Evolutionary conservation across 1,284 basidiomycete species (phyloP).

Genomic region (Cryptococcus amylolentus): DNA sequence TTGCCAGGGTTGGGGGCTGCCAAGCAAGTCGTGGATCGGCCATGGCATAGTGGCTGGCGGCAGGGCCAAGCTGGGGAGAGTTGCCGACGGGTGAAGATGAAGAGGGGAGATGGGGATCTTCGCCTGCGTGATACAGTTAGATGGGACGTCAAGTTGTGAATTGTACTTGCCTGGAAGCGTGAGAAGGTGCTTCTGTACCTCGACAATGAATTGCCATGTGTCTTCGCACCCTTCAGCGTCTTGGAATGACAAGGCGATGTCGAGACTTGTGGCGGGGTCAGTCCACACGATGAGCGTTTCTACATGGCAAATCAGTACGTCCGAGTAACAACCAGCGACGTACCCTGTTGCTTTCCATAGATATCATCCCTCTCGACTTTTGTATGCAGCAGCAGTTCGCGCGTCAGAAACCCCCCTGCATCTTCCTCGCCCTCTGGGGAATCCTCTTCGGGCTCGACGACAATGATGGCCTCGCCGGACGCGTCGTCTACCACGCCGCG

Average conservation of each 20-base stretch:
- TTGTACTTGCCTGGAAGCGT: slow-evolving; percentile 30
- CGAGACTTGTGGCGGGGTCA: slow-evolving; percentile 78
- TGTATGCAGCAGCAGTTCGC: slow-evolving; percentile 41
- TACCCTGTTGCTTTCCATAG: slow-evolving; percentile 89
- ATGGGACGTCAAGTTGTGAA: not conserved
- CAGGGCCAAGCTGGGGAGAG: slow-evolving; percentile 31
- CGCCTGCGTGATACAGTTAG: slow-evolving; percentile 15
- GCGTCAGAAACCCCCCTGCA: slow-evolving; percentile 44
- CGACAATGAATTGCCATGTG: slow-evolving; percentile 94
- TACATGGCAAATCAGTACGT: slow-evolving; percentile 37
- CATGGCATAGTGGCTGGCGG: slow-evolving; percentile 4
- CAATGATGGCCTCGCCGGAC: slow-evolving; percentile 71
- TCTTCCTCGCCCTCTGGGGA: slow-evolving; percentile 40
- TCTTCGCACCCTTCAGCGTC: slow-evolving; percentile 93
- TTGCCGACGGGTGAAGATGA: slow-evolving; percentile 40
- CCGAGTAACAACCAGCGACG: slow-evolving; percentile 27
- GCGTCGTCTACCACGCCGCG: slow-evolving; percentile 78
- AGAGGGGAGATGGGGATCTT: slow-evolving; percentile 27
- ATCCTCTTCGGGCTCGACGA: slow-evolving; percentile 68
- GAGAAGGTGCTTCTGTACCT: slow-evolving; percentile 67
- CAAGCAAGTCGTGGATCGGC: slow-evolving; percentile 20
- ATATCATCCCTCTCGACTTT: slow-evolving; percentile 63
- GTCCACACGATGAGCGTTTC: slow-evolving; percentile 99
- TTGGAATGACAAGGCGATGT: slow-evolving; percentile 96
- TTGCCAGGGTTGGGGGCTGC: slow-evolving; percentile 38